Evolutionary conservation across 1,284 basidiomycete species (phyloP), one percentile per base, ranked within the genome.

Genomic region (Pseudozyma sp.): DNA sequence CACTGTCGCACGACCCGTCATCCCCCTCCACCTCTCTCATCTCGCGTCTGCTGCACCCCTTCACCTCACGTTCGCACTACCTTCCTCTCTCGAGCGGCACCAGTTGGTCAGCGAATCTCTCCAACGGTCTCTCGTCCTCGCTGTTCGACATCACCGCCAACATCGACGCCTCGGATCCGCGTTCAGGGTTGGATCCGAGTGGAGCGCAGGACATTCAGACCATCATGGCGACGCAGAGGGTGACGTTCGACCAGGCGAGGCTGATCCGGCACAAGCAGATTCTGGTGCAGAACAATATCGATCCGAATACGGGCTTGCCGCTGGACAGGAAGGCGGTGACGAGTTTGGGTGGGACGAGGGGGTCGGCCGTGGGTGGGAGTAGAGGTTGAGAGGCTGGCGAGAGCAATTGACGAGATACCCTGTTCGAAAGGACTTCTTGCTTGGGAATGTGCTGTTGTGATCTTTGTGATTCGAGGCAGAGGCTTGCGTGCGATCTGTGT

Each of bases 131-230:
- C 16, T 62, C 70, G 10, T 76, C 71, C 4, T 51, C 67, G 1
- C 59, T 82, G 1, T 83, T 83, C 34, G 80, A 83, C 56, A 80
- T 82, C 47, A 68, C 75, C n/a, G 63, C 65, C 5, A 83, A 83
- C 34, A 73, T 83, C 9, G 66, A 49, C 11, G 72, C 75, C 13
- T 66, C 64, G 0, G 81, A 83, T 30, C 17, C 70, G 0, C 48
- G 81, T 4, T 56, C 55, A 4, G 81, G 81, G 0, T 58, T 83
- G 4, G 81, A 83, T 45, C 70, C 78, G 16, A 35, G 34, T 0
- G 81, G 80, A 3, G 75, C 76, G n/a, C 58, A 68, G 34, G 78
- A 81, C 39, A 59, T 83, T 5, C 75, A 80, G 30, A 59, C 55
- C 1, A 68, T 83, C 49, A 83, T 83, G 81, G 43, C 65, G 19